These are phyloP conservation scores for Hyaloscypha hepaticicola DNA, from an alignment of 495 filamentous ascomycete species.

Conservation along the genomic window DNA sequence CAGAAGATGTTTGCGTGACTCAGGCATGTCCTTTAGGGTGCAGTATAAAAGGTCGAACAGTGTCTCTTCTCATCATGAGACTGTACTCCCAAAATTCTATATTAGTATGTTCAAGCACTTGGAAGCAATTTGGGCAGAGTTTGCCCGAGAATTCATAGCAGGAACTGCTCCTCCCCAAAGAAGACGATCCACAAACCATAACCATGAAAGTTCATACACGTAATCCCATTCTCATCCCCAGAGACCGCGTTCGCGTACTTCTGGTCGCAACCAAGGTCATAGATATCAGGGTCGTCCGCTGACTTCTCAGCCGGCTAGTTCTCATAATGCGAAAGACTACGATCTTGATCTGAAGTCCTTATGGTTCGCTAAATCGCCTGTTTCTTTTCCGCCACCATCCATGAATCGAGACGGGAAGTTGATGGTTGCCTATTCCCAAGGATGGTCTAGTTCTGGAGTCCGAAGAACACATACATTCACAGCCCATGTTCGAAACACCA, in stretches of 20 bases:
- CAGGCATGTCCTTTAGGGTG: neutral
- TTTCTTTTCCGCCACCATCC: constrained; percentile 32
- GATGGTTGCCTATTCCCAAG: constrained; percentile 26
- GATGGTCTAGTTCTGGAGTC: constrained; percentile 32
- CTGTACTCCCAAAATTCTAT: neutral
- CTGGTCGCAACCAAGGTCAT: neutral
- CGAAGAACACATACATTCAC: constrained; percentile 38
- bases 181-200: neutral
- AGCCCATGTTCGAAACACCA: constrained; percentile 34
- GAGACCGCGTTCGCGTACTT: neutral
- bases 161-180: neutral
- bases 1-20: neutral
- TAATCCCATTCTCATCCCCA: neutral
- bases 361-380: constrained; percentile 40
- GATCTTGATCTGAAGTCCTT: constrained; percentile 37
- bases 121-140: neutral
- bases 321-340: constrained; percentile 32
- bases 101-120: neutral
- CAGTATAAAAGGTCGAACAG: neutral
- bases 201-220: neutral
- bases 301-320: constrained; percentile 16
- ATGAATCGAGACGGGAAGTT: constrained; percentile 29
- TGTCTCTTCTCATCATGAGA: neutral
- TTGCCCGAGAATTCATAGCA: neutral
- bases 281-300: constrained; percentile 6